Evolutionary conservation across 768 basidiomycete genomes (phyloP), one percentile per base, ranked within the genome.

Genomic region (Trametes coccinea): DNA sequence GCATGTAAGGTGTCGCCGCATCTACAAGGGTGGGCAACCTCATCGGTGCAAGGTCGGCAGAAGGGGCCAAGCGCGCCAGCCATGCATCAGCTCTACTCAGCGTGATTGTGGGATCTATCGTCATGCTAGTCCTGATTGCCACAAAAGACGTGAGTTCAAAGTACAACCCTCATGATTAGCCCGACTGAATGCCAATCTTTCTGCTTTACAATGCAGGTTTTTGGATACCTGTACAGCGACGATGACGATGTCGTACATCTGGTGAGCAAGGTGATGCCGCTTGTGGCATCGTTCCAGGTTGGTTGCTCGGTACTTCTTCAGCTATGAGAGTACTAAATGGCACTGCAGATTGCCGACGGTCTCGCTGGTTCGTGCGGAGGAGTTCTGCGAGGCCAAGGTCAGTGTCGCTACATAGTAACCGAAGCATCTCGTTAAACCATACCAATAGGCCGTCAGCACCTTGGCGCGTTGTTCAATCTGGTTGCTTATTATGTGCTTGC

Each of bases 21-120:
- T 89, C 88, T 16, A 83, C 86, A 11, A 83, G 87, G 14, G 81
- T 92, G 5, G 90, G 90, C 30, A 89, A 90, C 69, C 76, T 88
- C 46, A 85, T 91, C 41, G 90, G 90, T 9, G 75, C 82, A 14
- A 79, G 79, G 39, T 79, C 80, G 5, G 78, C 84, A 2, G 46
- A 61, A 0, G 81, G 80, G 34, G 87, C 89, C 5, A 84, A 82
- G 59, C 73, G 76, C 34, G 80, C 84, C 1, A 85, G 86, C 4
- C 85, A 89, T 63, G 82, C 84, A 1, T 81, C 86, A 3, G 87
- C 88, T 2, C 65, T 89, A 1, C 66, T 88, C 11, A 88, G 88
- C 61, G 83, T 89, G 4, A 62, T 86, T 13, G 75, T 84, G 0
- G 89, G 89, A 1, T 61, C 72, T 4, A 53, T 79, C 0, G 83